Evolutionary conservation across 139 green algal species (phyloP).

Genomic region (Chlorella ohadii): DNA sequence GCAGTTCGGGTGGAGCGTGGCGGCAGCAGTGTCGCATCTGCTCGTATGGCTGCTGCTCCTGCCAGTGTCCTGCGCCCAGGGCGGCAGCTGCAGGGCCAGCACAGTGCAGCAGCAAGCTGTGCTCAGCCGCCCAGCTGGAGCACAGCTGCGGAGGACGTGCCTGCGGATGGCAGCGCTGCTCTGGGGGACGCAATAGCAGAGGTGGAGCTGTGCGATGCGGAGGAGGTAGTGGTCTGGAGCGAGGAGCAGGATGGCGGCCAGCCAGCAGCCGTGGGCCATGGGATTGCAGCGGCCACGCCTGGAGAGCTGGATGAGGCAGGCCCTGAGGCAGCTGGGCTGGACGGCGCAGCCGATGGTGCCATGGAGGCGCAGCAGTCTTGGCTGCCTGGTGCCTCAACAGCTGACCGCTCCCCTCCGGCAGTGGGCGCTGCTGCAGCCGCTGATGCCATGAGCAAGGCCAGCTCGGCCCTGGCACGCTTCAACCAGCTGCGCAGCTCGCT

Average conservation of each 20-base stretch:
- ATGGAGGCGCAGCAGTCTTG: background rate
- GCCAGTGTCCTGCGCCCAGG: too few species aligned
- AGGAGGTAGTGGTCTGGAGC: background rate
- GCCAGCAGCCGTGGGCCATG: background rate
- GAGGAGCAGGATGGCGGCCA: background rate
- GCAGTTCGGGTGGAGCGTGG: background rate
- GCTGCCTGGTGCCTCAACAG: background rate
- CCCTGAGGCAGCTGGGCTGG: background rate
- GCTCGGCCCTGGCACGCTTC: constrained; percentile 16
- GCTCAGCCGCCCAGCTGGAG: background rate
- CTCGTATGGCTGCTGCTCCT: background rate
- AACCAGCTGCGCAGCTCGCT: constrained; percentile 23
- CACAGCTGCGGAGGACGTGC: background rate
- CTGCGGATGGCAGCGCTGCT: background rate
- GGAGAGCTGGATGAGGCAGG: background rate
- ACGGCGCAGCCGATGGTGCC: background rate
- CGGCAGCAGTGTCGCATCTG: background rate
- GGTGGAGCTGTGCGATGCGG: background rate
- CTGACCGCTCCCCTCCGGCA: background rate
- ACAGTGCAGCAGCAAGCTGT: too few species aligned
- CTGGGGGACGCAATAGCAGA: background rate
- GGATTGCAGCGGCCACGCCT: background rate
- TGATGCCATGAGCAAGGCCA: constrained; percentile 14
- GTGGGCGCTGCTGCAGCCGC: background rate
- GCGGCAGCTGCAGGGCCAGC: too few species aligned